Conservation (phyloP, 2,329 filamentous ascomycete genomes). For the Graphilbum ipis-grandicollis region DNA sequence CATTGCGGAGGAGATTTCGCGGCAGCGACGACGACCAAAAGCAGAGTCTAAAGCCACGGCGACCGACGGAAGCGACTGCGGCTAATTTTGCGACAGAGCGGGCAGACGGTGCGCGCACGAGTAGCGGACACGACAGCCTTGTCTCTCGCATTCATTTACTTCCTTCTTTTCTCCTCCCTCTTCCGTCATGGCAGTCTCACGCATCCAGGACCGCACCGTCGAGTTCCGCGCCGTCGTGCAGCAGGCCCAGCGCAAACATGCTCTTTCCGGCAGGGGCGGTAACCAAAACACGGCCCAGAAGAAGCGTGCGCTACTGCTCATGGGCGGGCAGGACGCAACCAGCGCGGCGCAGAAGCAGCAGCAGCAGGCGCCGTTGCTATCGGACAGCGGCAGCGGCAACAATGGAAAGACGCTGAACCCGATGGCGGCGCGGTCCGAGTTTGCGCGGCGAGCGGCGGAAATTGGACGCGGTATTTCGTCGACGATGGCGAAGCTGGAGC, state of each 20-base stretch:
- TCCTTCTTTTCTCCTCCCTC: not conserved
- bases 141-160: too few species aligned
- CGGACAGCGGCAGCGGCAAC: too few species aligned
- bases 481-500: slow-evolving; percentile 90
- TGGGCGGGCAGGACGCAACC: not conserved
- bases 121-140: too few species aligned
- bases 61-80: too few species aligned
- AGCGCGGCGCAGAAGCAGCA: slow-evolving; percentile 3
- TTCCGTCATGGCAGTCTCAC: slow-evolving; percentile 40
- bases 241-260: slow-evolving; percentile 68
- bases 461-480: slow-evolving; percentile 82
- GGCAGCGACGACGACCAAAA: too few species aligned
- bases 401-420: slow-evolving; percentile 22
- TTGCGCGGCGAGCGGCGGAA: slow-evolving; percentile 77
- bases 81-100: too few species aligned
- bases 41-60: too few species aligned
- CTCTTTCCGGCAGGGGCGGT: slow-evolving; percentile 41
- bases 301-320: slow-evolving; percentile 8
- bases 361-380: slow-evolving; percentile 47
- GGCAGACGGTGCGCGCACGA: too few species aligned
- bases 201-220: slow-evolving; percentile 89
- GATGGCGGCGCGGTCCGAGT: slow-evolving; percentile 50
- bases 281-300: slow-evolving; percentile 48
- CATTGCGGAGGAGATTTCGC: too few species aligned
- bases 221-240: slow-evolving; percentile 88